Evolutionary conservation across 2,329 filamentous ascomycete species (phyloP).

Genomic region (Beauveria medogensis): DNA sequence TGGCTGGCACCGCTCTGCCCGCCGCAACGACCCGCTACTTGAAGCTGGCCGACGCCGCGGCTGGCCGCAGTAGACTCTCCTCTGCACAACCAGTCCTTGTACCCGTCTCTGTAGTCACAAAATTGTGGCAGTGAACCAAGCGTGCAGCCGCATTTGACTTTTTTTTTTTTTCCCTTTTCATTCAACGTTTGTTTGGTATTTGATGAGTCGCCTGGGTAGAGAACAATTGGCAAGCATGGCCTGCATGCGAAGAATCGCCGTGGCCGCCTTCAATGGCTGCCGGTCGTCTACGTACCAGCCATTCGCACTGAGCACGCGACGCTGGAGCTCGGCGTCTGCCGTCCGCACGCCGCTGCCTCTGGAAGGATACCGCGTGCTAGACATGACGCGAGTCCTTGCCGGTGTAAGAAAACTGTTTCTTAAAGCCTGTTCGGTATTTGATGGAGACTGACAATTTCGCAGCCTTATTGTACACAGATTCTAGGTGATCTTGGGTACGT

Average conservation of each 20-base stretch:
- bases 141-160: not conserved
- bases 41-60: not conserved
- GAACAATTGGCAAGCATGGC: conserved; percentile 1
- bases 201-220: not conserved
- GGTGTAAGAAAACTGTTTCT: conserved; percentile 52
- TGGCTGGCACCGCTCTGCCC: not conserved
- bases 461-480: conserved; percentile 98
- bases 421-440: not conserved
- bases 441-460: not conserved
- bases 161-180: too few species aligned
- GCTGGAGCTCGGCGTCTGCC: conserved; percentile 7
- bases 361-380: conserved; percentile 78
- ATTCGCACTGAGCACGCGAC: not conserved
- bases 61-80: not conserved
- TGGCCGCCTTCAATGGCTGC: conserved; percentile 6
- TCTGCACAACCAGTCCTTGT: not conserved
- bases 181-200: not conserved
- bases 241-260: not conserved
- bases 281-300: not conserved
- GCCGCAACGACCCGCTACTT: conserved; percentile 3
- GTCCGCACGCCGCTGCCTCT: conserved; percentile 48
- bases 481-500: conserved; percentile 87
- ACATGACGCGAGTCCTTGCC: conserved; percentile 94
- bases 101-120: not conserved
- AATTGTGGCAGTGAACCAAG: not conserved